Evolutionary conservation across 192 early-diverging fungal genomes (phyloP).

Genomic region (Funneliformis geosporum): DNA sequence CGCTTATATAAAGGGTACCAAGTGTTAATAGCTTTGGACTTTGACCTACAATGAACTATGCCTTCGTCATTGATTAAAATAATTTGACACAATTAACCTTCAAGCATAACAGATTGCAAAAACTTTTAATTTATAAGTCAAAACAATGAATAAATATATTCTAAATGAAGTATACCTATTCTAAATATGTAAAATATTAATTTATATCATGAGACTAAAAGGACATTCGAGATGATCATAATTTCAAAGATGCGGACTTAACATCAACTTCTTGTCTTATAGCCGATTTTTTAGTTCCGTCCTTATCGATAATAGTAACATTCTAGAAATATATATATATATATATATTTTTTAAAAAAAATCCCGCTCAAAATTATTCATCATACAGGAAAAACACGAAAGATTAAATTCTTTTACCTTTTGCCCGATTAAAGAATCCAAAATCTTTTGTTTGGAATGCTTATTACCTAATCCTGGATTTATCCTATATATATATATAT

Average conservation of each 20-base stretch:
- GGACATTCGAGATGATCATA: not conserved
- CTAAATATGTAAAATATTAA: too few relatives aligned
- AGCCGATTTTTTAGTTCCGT: constrained; percentile 29
- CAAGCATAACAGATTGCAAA: too few relatives aligned
- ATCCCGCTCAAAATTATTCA: not conserved
- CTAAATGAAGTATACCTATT: too few relatives aligned
- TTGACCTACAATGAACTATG: too few relatives aligned
- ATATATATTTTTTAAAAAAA: not conserved
- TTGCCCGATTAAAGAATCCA: constrained; percentile 65
- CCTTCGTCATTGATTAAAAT: too few relatives aligned
- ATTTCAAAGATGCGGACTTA: not conserved
- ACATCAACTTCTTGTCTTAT: not conserved
- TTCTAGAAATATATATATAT: constrained; percentile 31
- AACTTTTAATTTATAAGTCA: too few relatives aligned
- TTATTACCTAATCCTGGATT: constrained; percentile 44
- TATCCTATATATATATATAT: too few relatives aligned
- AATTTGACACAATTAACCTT: too few relatives aligned
- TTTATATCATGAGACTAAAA: too few relatives aligned
- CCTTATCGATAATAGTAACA: constrained; percentile 42
- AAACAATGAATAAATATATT: too few relatives aligned
- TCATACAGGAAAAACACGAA: not conserved
- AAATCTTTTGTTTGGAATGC: constrained; percentile 58
- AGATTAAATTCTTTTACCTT: constrained; percentile 35
- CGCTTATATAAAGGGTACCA: too few relatives aligned
- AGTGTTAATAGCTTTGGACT: too few relatives aligned